A percentile compares a stretch with the other conserved stretches of the same genome.
phyloP scores from a whole-genome alignment of 768 basidiomycete species.

The Suillus americanus region DNA sequence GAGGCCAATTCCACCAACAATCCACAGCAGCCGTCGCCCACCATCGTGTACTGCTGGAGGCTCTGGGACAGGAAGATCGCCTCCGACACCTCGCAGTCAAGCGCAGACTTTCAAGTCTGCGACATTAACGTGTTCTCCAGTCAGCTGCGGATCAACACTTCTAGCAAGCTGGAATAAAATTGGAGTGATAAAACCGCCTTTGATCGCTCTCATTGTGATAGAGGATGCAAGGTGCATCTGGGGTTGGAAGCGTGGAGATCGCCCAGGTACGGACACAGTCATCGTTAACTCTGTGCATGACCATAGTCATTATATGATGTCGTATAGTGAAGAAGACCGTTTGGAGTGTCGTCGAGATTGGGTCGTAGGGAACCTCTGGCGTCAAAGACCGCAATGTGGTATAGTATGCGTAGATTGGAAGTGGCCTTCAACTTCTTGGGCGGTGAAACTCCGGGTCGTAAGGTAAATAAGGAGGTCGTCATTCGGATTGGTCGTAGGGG shows the following conservation, averaged over 20 bases:
- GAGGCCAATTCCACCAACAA: slow-evolving; percentile 64
- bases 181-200: slow-evolving; percentile 52
- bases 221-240: slow-evolving; percentile 23
- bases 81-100: slow-evolving; percentile 51
- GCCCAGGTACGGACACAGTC: slow-evolving; percentile 69
- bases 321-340: neutral
- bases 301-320: neutral
- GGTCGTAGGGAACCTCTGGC: neutral
- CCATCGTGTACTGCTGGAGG: slow-evolving; percentile 22
- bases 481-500: neutral
- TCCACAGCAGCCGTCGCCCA: slow-evolving; percentile 45
- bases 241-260: slow-evolving; percentile 37
- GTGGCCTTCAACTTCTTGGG: neutral
- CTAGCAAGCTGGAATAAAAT: slow-evolving; percentile 45
- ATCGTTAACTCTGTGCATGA: slow-evolving; percentile 43
- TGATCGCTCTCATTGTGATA: slow-evolving; percentile 57
- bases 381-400: neutral
- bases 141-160: slow-evolving; percentile 11
- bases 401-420: too few relatives aligned
- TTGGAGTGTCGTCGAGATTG: neutral
- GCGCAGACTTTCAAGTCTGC: slow-evolving; percentile 40
- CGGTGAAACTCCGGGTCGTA: neutral
- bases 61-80: slow-evolving; percentile 39
- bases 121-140: slow-evolving; percentile 12
- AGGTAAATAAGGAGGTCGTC: neutral